Evolutionary conservation across 495 filamentous ascomycete genomes (phyloP), one percentile per base, ranked within the genome.

Genomic region (Bacidia rubella): DNA sequence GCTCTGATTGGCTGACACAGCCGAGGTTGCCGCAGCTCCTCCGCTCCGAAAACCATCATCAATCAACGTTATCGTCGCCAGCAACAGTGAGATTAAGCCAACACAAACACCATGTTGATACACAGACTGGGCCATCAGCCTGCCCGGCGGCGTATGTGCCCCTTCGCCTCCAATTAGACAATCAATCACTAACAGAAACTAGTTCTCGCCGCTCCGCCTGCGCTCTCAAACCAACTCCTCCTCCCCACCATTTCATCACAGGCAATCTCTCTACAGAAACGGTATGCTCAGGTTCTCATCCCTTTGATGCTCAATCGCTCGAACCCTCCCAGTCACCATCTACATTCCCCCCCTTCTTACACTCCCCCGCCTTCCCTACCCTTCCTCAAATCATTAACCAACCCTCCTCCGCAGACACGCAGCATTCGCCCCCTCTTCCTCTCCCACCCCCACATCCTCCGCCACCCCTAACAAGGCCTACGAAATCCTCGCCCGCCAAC

Each of bases 401-500:
- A 49, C 11, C 29, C 23, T 21, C 11, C 20, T 21, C 25, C 26
- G 15, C 15, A 50, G 47, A n/a, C 26, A 19, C 47, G 26, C 26
- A 29, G 47, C 47, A 12, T 50, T 50, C 27, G 60, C 60, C 22
- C 47, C 47, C 24, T 26, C 44, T 9, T 35, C 24, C 25, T 5
- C 26, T 26, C 26, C 44, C 41, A 62, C 65, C 58, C 71, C 79
- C 38, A 85, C 83, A 26, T 65, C 80, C 51, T 74, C 76, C 56
- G 61, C 83, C 53, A 73, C 73, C 53, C 64, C 73, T 47, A 60
- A 68, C 56, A 82, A 86, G 58, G 77, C 71, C 50, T 67, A 75
- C 65, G 62, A 79, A 57, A 81, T 96, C 71, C 89, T 97, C 66
- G 79, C 75, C 57, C 70, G 78, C 57, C 92, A 99, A 69, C 92